Evolutionary conservation across 2,329 filamentous ascomycete genomes (phyloP).

Genomic region (Alternaria arborescens): DNA sequence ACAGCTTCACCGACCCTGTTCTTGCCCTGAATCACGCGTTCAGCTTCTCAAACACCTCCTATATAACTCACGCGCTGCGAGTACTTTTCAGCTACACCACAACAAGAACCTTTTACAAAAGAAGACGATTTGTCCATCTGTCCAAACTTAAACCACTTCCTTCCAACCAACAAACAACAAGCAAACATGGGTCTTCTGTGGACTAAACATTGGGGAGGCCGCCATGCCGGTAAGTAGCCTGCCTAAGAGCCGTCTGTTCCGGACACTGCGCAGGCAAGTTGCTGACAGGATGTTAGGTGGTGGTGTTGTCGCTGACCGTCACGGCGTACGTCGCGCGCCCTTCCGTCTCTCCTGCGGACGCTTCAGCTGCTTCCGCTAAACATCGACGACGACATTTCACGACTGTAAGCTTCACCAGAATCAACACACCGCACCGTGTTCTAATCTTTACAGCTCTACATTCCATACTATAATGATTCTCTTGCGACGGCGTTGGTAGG

Average conservation of each 20-base stretch:
- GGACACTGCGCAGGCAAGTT: slow-evolving; percentile 15
- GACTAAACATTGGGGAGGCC: slow-evolving; percentile 57
- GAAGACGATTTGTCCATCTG: neutral
- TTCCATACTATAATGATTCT: slow-evolving; percentile 4
- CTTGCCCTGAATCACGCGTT: slow-evolving; percentile 16
- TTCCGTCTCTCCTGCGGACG: slow-evolving; percentile 61
- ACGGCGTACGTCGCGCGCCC: slow-evolving; percentile 61
- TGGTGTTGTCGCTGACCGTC: slow-evolving; percentile 61
- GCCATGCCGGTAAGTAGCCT: slow-evolving; percentile 50
- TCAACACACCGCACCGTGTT: too few species aligned
- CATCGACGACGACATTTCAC: slow-evolving; percentile 34
- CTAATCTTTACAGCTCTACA: slow-evolving; percentile 1
- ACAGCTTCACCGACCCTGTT: slow-evolving; percentile 17
- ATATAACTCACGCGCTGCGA: slow-evolving; percentile 21
- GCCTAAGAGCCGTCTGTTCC: slow-evolving; percentile 6
- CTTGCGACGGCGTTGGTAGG: slow-evolving; percentile 26
- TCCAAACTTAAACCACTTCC: neutral
- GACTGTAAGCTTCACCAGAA: slow-evolving; percentile 27
- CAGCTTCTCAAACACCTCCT: slow-evolving; percentile 20
- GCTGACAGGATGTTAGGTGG: slow-evolving; percentile 52
- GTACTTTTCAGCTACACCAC: slow-evolving; percentile 4
- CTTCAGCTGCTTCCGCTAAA: slow-evolving; percentile 64
- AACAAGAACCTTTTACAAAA: slow-evolving; percentile 8
- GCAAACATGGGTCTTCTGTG: slow-evolving; percentile 57
- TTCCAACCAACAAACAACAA: slow-evolving; percentile 17